Conservation (phyloP, 768 basidiomycete genomes). For the Pulveroboletus sp. region DNA sequence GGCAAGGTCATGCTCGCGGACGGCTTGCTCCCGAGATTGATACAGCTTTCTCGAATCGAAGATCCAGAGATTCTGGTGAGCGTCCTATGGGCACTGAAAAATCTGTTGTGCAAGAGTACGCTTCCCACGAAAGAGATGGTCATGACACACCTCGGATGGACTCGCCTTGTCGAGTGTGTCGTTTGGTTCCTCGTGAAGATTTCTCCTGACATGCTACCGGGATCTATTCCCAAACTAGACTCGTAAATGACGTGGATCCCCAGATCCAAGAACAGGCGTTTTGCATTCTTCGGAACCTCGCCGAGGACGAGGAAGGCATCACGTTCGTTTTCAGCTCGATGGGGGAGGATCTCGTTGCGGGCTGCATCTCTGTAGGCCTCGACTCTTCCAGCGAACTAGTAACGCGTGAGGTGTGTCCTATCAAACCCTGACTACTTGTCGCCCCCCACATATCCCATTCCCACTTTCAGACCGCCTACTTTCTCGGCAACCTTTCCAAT, state of each 20-base stretch:
- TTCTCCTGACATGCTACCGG: not conserved
- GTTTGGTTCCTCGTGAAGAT: not conserved
- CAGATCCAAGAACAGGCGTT: constrained; percentile 69
- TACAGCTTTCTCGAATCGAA: constrained; percentile 47
- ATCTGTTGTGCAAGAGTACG: constrained; percentile 62
- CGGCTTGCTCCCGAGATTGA: constrained; percentile 61
- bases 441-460: not conserved
- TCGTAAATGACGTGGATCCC: constrained; percentile 48
- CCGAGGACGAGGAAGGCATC: constrained; percentile 61
- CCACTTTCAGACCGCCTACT: constrained; percentile 44
- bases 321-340: constrained; percentile 55
- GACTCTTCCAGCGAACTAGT: constrained; percentile 50
- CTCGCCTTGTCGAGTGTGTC: constrained; percentile 49
- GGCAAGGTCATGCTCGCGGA: constrained; percentile 59
- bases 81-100: constrained; percentile 85
- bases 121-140: constrained; percentile 59
- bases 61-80: constrained; percentile 60
- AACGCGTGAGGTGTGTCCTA: constrained; percentile 42
- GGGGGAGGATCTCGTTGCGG: constrained; percentile 41
- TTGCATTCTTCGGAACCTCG: constrained; percentile 61
- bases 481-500: constrained; percentile 68
- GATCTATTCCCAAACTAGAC: constrained; percentile 30
- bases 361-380: constrained; percentile 44
- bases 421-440: too few relatives aligned
- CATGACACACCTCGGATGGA: constrained; percentile 69